phyloP scores from a whole-genome alignment of 2,329 filamentous ascomycete genomes.

The Arthrobotrys conoides region DNA sequence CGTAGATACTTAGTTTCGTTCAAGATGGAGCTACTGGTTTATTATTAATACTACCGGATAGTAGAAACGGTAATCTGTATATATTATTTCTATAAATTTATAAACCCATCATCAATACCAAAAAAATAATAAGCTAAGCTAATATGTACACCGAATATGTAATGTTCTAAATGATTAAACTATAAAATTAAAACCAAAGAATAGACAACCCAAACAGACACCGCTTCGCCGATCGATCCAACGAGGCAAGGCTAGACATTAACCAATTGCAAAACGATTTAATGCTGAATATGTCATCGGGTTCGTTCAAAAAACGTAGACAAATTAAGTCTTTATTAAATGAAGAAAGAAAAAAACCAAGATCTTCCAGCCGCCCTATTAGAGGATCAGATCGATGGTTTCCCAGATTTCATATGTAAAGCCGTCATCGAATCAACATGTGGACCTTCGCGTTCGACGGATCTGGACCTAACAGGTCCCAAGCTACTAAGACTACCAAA shows the following conservation, averaged over 20 bases:
- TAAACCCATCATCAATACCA: conserved; percentile 21
- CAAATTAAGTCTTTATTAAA: not conserved
- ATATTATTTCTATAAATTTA: not conserved
- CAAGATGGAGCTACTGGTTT: too few relatives aligned
- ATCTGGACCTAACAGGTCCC: conserved; percentile 28
- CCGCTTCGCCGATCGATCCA: conserved; percentile 18
- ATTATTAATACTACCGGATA: too few relatives aligned
- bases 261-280: not conserved
- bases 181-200: not conserved
- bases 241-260: not conserved
- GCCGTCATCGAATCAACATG: conserved; percentile 41
- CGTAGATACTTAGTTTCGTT: not conserved
- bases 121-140: conserved; percentile 22
- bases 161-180: not conserved
- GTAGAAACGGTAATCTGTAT: not conserved
- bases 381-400: conserved; percentile 12
- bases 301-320: conserved; percentile 3
- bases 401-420: conserved; percentile 30
- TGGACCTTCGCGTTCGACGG: conserved; percentile 15
- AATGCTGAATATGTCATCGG: conserved; percentile 1
- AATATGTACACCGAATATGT: conserved; percentile 24
- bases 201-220: not conserved
- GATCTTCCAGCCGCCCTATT: not conserved
- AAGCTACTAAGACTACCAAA: conserved; percentile 45
- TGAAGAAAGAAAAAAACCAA: not conserved